phyloP scores from a whole-genome alignment of 1,139 yeast genomes.

The Kodamaea arcana region DNA sequence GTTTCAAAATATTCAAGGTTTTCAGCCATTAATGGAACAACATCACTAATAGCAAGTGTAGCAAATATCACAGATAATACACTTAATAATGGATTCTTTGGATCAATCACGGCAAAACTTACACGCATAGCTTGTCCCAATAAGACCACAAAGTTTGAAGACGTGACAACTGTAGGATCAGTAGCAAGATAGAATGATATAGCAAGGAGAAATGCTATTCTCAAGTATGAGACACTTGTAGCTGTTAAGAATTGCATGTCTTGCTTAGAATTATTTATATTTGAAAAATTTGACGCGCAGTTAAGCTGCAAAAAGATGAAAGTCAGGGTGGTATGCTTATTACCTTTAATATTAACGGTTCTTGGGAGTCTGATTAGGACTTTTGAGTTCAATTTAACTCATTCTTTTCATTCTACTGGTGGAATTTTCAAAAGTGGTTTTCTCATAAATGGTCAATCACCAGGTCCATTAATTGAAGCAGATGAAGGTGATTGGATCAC shows the following conservation, averaged over 20 bases:
- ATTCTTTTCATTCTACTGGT: constrained; percentile 14
- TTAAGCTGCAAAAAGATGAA: constrained; percentile 1
- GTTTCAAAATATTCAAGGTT: constrained; percentile 59
- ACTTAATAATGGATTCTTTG: constrained; percentile 51
- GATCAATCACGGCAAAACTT: constrained; percentile 40
- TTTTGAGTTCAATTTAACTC: constrained; percentile 12
- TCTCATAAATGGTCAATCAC: constrained; percentile 31
- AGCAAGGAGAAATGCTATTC: constrained; percentile 44
- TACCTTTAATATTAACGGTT: too few relatives aligned
- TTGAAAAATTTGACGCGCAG: constrained; percentile 2
- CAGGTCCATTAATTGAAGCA: constrained; percentile 34
- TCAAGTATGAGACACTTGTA: constrained; percentile 41
- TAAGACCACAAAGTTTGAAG: constrained; percentile 49
- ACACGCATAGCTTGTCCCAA: constrained; percentile 51
- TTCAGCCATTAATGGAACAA: constrained; percentile 55
- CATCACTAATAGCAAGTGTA: constrained; percentile 46
- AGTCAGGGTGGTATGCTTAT: too few relatives aligned
- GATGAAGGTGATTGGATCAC: constrained; percentile 33
- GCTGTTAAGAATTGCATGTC: constrained; percentile 59
- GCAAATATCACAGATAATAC: constrained; percentile 43
- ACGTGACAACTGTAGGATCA: constrained; percentile 37
- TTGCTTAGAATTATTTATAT: neutral
- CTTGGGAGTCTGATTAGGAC: too few relatives aligned
- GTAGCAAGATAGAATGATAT: constrained; percentile 41
- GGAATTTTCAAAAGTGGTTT: constrained; percentile 18